Evolutionary conservation across 495 filamentous ascomycete genomes (phyloP).

Genomic region (Copromyces sp.): DNA sequence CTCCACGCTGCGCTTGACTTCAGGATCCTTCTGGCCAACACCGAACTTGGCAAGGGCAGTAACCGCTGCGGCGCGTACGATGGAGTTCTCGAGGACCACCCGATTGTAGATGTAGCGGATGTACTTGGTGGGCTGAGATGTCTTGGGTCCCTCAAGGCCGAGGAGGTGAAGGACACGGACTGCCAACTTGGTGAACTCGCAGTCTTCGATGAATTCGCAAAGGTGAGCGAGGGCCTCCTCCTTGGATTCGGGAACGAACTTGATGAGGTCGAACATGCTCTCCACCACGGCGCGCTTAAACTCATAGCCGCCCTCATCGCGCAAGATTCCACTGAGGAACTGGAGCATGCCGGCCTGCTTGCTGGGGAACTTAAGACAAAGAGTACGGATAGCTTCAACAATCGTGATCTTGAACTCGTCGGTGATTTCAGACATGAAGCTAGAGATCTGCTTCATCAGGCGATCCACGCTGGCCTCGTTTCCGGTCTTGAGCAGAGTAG

Average conservation of each 20-base stretch:
- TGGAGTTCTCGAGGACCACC: constrained; percentile 93
- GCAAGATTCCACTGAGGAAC: constrained; percentile 87
- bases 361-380: constrained; percentile 95
- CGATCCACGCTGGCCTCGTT: constrained; percentile 96
- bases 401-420: constrained; percentile 99
- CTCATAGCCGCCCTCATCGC: constrained; percentile 96
- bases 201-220: constrained; percentile 99
- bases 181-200: constrained; percentile 97
- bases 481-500: constrained; percentile 92
- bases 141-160: constrained; percentile 90
- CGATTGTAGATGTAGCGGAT: constrained; percentile 99
- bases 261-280: constrained; percentile 99
- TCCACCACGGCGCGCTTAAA: constrained; percentile 97
- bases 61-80: constrained; percentile 90
- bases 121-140: constrained; percentile 92
- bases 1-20: constrained; percentile 89
- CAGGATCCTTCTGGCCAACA: constrained; percentile 89
- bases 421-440: constrained; percentile 95
- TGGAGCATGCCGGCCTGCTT: constrained; percentile 97
- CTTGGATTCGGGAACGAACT: constrained; percentile 95
- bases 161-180: constrained; percentile 90
- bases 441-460: constrained; percentile 95
- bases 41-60: constrained; percentile 96
- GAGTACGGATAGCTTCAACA: constrained; percentile 90
- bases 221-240: constrained; percentile 95